Percentiles rank a stretch among this genome's conserved stretches.
Conservation (phyloP, 306 rosid species). For the Trifolium dubium region DNA sequence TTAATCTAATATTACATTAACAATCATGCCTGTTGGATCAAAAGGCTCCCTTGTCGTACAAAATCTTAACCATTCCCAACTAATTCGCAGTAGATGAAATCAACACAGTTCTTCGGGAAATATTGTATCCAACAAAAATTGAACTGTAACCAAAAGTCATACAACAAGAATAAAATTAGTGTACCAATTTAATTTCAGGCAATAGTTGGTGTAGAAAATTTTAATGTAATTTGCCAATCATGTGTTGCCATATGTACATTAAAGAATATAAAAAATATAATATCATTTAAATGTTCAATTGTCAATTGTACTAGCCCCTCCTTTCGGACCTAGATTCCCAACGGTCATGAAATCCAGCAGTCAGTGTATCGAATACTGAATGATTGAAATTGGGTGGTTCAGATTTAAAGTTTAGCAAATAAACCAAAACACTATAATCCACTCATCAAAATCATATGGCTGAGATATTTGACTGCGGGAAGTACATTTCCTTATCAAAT, state of each 20-base stretch:
- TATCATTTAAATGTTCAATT: too few species aligned
- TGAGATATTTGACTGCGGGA: background rate
- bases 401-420: background rate
- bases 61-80: slow-evolving; percentile 21
- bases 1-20: slow-evolving; percentile 2
- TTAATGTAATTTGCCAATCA: background rate
- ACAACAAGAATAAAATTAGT: background rate
- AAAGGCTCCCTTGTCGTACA: slow-evolving; percentile 31
- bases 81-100: slow-evolving; percentile 22
- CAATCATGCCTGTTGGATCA: slow-evolving; percentile 21
- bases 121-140: slow-evolving; percentile 60
- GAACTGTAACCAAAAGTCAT: slow-evolving; percentile 53
- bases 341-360: background rate
- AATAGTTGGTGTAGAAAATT: background rate
- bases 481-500: too few species aligned
- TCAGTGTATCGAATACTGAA: background rate
- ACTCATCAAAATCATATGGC: background rate
- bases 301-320: background rate
- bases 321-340: background rate
- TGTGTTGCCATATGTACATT: too few species aligned
- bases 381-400: background rate
- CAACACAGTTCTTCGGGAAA: slow-evolving; percentile 61
- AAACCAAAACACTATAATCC: background rate
- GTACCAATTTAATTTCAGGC: background rate
- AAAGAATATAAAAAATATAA: too few species aligned